These are phyloP conservation scores for Gracilariopsis chorda DNA, from an alignment of 23 red algal species.

Conservation along the genomic window DNA sequence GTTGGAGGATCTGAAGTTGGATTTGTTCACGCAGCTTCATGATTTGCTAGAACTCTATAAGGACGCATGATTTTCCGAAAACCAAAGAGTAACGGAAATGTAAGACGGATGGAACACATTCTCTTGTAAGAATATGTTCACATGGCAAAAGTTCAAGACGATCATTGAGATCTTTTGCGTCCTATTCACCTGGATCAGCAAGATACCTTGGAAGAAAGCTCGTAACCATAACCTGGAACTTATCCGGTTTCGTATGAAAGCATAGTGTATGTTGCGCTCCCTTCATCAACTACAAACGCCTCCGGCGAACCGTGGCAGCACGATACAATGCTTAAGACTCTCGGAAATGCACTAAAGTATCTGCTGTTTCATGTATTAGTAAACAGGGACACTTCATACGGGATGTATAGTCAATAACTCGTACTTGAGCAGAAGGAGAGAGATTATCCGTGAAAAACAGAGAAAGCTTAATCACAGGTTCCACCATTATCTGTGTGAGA, in stretches of 20 bases:
- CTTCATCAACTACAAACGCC: slow-evolving; percentile 9
- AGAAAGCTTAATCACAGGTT: background rate
- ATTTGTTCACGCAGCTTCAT: no score
- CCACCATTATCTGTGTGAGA: background rate
- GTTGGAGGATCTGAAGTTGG: no score
- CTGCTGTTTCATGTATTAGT: slow-evolving; percentile 40
- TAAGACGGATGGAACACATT: no score
- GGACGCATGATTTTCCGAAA: no score
- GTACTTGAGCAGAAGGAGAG: background rate
- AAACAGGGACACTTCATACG: background rate
- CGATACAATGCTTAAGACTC: background rate
- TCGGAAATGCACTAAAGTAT: background rate
- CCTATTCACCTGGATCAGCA: no score
- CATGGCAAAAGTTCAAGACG: no score
- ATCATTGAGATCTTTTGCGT: no score
- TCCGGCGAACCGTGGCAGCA: background rate
- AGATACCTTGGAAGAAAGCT: background rate
- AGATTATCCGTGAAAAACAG: slow-evolving; percentile 19
- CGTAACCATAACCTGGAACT: slow-evolving; percentile 25
- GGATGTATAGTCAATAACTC: background rate
- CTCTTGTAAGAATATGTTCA: no score
- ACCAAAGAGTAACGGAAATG: no score
- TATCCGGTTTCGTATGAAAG: slow-evolving; percentile 6
- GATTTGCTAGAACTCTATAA: no score
- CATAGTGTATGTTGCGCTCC: slow-evolving; percentile 29